Conservation (phyloP, 352 stramenopile genomes). For the Phytophthora pistaciae region DNA sequence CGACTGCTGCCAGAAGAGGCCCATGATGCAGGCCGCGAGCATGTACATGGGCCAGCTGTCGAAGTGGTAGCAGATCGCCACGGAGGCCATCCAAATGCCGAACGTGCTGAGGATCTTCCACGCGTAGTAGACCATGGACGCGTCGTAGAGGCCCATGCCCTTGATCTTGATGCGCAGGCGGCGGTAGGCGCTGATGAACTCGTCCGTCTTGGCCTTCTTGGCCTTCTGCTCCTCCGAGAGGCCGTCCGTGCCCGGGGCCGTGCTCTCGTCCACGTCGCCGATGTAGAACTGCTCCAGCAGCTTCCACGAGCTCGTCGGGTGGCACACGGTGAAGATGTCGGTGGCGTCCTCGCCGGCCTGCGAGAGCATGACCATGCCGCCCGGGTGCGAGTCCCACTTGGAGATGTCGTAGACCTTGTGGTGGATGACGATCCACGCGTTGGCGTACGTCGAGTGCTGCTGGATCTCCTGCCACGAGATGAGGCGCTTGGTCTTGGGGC, state of each 20-base stretch:
- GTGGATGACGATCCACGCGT: conserved; percentile 92
- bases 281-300: conserved; percentile 98
- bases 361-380: conserved; percentile 96
- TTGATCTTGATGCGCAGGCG: conserved; percentile 96
- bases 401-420: conserved; percentile 94
- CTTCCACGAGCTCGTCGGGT: conserved; percentile 94
- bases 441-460: conserved; percentile 78
- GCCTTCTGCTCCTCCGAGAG: conserved; percentile 58
- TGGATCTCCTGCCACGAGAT: conserved; percentile 84
- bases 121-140: conserved; percentile 92
- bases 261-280: conserved; percentile 93
- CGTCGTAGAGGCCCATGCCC: conserved; percentile 96
- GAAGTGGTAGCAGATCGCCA: conserved; percentile 90
- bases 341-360: conserved; percentile 98
- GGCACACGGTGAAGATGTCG: conserved; percentile 98
- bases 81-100: conserved; percentile 86
- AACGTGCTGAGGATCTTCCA: conserved; percentile 97
- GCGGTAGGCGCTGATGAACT: conserved; percentile 97
- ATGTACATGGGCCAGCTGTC: conserved; percentile 91
- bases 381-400: conserved; percentile 87
- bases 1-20: conserved; percentile 99
- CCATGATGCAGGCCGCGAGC: conserved; percentile 92
- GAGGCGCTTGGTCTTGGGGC: conserved; percentile 61
- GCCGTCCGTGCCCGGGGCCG: conserved; percentile 30
- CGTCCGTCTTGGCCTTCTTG: conserved; percentile 73